Percentiles rank a stretch among this genome's conserved stretches.
These are phyloP conservation scores for Pyrenula massariospora DNA, from an alignment of 495 filamentous ascomycete genomes.

Conservation along the genomic window DNA sequence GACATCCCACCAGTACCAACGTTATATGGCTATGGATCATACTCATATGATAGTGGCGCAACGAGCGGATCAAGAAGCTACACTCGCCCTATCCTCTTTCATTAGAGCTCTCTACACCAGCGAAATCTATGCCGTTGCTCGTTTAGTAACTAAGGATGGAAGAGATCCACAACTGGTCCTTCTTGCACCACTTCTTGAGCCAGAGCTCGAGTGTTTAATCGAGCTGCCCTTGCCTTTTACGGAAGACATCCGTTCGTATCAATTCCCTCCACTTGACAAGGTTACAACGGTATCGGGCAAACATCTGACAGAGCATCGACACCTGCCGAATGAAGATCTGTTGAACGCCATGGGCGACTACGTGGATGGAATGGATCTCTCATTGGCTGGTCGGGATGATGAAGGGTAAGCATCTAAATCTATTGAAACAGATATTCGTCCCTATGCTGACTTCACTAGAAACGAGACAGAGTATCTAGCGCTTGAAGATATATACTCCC, in stretches of 20 bases:
- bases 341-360: slow-evolving; percentile 75
- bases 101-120: slow-evolving; percentile 80
- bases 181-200: slow-evolving; percentile 70
- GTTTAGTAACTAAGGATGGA: slow-evolving; percentile 71
- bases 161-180: slow-evolving; percentile 68
- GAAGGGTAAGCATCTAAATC: slow-evolving; percentile 58
- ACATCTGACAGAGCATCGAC: slow-evolving; percentile 67
- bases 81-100: slow-evolving; percentile 76
- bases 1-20: slow-evolving; percentile 54
- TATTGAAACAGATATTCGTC: too few species aligned
- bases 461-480: slow-evolving; percentile 58
- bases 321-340: slow-evolving; percentile 68
- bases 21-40: slow-evolving; percentile 74
- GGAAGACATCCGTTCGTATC: slow-evolving; percentile 81
- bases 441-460: slow-evolving; percentile 32
- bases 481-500: slow-evolving; percentile 80
- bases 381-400: slow-evolving; percentile 47
- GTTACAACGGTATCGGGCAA: slow-evolving; percentile 88
- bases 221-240: slow-evolving; percentile 90
- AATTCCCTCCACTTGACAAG: slow-evolving; percentile 81
- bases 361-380: slow-evolving; percentile 89
- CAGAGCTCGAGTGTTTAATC: slow-evolving; percentile 75
- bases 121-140: slow-evolving; percentile 77
- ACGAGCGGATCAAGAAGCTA: slow-evolving; percentile 60
- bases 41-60: slow-evolving; percentile 62